Evolutionary conservation across 352 stramenopile species (phyloP), one percentile per base, ranked within the genome.

Genomic region (Nothophytophthora sp.): DNA sequence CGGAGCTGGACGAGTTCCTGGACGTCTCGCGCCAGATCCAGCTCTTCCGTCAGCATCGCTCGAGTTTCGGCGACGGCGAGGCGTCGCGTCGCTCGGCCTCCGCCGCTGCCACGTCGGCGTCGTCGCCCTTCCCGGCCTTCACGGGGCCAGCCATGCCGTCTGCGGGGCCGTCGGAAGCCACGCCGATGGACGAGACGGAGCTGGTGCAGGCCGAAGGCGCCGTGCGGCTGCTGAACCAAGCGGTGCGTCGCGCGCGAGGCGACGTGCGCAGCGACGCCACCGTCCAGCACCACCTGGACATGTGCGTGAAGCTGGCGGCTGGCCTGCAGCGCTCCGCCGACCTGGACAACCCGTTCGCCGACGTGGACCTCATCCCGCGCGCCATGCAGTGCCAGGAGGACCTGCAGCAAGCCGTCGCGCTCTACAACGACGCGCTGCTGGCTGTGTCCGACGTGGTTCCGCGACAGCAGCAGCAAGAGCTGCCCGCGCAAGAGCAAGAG

Each of bases 1-100:
- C 67, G 1, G 67, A 76, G 49, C 63, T 76, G 8, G 67, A 76
- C 49, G 63, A 76, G 58, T 76, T 76, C 44, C 46, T 76, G 32
- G 57, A 71, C 32, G 28, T 72, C 8, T 65, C 63, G 28, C 59
- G 63, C 16, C 67, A 76, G 46, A 42, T 76, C 1, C 58, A 70
- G 44, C 44, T 66, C 25, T 71, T 68, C 52, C 59, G 52, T 5
- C 54, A 50, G 13, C 63, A 56, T 12, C 52, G 27, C 35, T 37
- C 46, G 22, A 45, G 38, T 28, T 23, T 36, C 34, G 44, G 34
- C 24, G 28, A 38, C 18, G 32, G 44, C 34, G 35, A 62, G 30
- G 15, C 16, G 11, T 49, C 37, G 30, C 44, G 50, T 22, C 34
- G 39, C 13, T 49, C 45, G 24, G 11, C 30, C 10, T 57, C 43